phyloP scores from a whole-genome alignment of 2,329 filamentous ascomycete species.

The Fusarium luffae region DNA sequence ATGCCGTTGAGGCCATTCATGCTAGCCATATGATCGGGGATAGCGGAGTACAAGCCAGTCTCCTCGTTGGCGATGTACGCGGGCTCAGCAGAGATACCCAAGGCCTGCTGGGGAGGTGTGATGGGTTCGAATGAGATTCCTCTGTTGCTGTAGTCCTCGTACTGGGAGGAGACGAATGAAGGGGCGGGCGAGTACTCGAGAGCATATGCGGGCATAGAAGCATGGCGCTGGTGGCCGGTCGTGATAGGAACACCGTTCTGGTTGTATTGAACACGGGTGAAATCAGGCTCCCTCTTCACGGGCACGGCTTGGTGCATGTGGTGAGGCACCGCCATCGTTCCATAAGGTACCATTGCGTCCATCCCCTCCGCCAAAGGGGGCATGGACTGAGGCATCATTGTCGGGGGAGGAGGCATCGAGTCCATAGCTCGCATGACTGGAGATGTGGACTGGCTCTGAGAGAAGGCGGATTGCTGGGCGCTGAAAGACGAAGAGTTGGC shows the following conservation, averaged over 20 bases:
- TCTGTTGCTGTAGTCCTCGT: slow-evolving; percentile 96
- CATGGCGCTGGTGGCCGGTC: slow-evolving; percentile 88
- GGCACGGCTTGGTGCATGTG: slow-evolving; percentile 73
- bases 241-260: slow-evolving; percentile 88
- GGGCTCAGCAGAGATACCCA: slow-evolving; percentile 85
- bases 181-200: slow-evolving; percentile 98
- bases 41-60: slow-evolving; percentile 93
- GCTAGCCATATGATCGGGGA: slow-evolving; percentile 82
- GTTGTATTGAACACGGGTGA: slow-evolving; percentile 84
- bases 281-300: slow-evolving; percentile 91
- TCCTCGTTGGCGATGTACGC: slow-evolving; percentile 99
- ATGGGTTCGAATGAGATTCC: slow-evolving; percentile 97
- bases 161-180: slow-evolving; percentile 98
- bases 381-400: slow-evolving; percentile 75
- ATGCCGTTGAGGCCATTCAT: slow-evolving; percentile 85
- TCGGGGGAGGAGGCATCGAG: slow-evolving; percentile 91
- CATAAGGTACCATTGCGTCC: slow-evolving; percentile 79
- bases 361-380: slow-evolving; percentile 70
- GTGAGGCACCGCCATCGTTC: slow-evolving; percentile 75
- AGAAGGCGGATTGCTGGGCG: slow-evolving; percentile 76
- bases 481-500: slow-evolving; percentile 97
- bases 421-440: slow-evolving; percentile 92
- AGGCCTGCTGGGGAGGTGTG: slow-evolving; percentile 90
- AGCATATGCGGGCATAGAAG: slow-evolving; percentile 95
- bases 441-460: slow-evolving; percentile 84